Evolutionary conservation across 1,139 yeast genomes (phyloP), one percentile per base, ranked within the genome.

Genomic region (Debaryomyces sp.): DNA sequence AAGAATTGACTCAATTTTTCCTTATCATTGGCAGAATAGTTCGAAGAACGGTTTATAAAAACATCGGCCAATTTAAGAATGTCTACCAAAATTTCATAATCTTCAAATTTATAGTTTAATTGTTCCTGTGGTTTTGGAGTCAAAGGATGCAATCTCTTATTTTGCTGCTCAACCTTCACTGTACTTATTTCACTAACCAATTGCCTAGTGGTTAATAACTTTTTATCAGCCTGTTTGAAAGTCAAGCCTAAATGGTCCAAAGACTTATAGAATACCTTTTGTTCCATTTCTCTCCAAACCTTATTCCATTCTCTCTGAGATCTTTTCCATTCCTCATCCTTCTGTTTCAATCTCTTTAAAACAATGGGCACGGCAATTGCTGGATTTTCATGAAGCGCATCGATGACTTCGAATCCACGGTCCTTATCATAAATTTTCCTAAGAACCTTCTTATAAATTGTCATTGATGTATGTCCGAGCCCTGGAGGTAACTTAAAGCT

Each of bases 271-370:
- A 88, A 92, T 0, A 91, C 96, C 61, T 91, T 92, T 63, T 91
- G 97, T 65, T 95, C 99, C 73, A 96, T 85, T 68, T 94, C 99
- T 62, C 99, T 84, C 99, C 99, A 94, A 24, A 92, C 96, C 66
- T 94, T 94, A 68, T 94, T 94, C 99, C 99, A 94, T 67, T 95
- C 99, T 58, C 99, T 82, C 62, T 94, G 99, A 1, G 97, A 94
- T 55, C 97, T 84, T 67, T 92, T 89, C 99, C 99, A 94, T 68
- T 94, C 99, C 69, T 94, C 98, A 66, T 95, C 99, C 70, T 94
- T 94, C 70, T 94, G 98, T 69, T 94, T 94, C 67, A 94, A 81
- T 63, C 99, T 82, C 60, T 87, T 88, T 64, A 94, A 76, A 12
- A 94, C 96, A 55, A 94, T 85, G 1, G 99, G 99, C 15, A 94